Percentiles rank a stretch among this genome's conserved stretches.
Conservation (phyloP, 108 stramenopile species). For the Phaeodactylum tricornutum region DNA sequence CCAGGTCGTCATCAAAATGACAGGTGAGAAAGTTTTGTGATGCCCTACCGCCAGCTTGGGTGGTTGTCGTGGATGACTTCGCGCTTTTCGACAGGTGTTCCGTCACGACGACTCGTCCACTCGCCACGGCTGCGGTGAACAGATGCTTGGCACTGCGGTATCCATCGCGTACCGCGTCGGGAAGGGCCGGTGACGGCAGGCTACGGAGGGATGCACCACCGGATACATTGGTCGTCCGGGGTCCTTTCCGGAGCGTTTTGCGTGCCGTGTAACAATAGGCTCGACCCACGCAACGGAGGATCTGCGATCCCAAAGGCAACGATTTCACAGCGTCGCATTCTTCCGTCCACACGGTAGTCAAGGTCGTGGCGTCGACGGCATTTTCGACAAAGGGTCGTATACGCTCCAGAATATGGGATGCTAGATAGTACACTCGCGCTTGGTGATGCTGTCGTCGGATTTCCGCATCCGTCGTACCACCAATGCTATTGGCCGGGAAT, state of each 20-base stretch:
- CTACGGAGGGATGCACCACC: too few species aligned
- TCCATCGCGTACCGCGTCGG: conserved; percentile 16
- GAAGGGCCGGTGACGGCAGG: neutral
- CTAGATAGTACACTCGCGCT: conserved; percentile 34
- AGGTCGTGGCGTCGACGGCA: conserved; percentile 20
- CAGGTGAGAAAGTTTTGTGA: too few species aligned
- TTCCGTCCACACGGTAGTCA: conserved; percentile 25
- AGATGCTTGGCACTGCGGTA: conserved; percentile 42
- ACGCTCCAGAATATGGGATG: conserved; percentile 42
- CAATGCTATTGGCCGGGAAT: neutral
- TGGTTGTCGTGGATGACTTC: too few species aligned
- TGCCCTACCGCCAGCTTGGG: too few species aligned
- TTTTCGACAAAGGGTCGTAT: conserved; percentile 73
- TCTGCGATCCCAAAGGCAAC: conserved; percentile 61
- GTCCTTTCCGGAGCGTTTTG: conserved; percentile 13
- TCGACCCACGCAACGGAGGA: conserved; percentile 70
- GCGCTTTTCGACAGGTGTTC: neutral
- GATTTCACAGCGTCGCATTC: conserved; percentile 48
- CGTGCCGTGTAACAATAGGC: conserved; percentile 60
- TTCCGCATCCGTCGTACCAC: neutral
- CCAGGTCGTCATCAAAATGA: too few species aligned
- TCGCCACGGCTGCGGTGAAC: conserved; percentile 33
- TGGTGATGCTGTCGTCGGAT: conserved; percentile 3
- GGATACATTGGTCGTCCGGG: too few species aligned
- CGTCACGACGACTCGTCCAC: conserved; percentile 28